Conservation (phyloP, 441 rosid species). For the Erodium trifolium region DNA sequence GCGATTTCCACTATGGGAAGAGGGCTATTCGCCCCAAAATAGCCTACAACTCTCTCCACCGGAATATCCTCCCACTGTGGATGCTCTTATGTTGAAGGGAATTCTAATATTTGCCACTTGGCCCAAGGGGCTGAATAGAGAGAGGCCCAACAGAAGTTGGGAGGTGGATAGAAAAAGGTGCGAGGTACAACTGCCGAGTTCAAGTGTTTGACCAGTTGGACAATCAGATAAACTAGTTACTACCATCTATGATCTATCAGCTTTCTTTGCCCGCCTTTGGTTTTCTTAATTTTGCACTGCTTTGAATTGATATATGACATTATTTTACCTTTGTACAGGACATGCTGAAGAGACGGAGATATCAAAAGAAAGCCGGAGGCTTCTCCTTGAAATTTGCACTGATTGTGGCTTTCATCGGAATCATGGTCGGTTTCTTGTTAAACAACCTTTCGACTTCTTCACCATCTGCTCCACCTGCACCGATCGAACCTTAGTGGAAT, state of each 20-base stretch:
- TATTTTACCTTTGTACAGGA: conserved; percentile 39
- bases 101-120: too few species aligned
- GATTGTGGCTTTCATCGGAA: conserved; percentile 68
- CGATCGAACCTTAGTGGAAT: conserved; percentile 11
- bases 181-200: too few species aligned
- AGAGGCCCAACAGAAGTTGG: too few species aligned
- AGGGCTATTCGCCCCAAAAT: too few species aligned
- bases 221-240: neutral
- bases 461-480: conserved; percentile 18
- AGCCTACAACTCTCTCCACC: too few species aligned
- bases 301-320: neutral
- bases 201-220: too few species aligned
- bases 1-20: too few species aligned
- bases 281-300: neutral
- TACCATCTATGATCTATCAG: neutral
- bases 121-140: too few species aligned
- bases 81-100: too few species aligned
- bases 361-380: conserved; percentile 41
- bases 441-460: conserved; percentile 38
- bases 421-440: conserved; percentile 66
- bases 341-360: conserved; percentile 53
- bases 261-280: neutral
- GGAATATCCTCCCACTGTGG: too few species aligned
- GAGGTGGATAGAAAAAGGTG: too few species aligned
- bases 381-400: conserved; percentile 75